Evolutionary conservation across 2,329 filamentous ascomycete species (phyloP), one percentile per base, ranked within the genome.

Genomic region (Pyrenophora seminiperda): DNA sequence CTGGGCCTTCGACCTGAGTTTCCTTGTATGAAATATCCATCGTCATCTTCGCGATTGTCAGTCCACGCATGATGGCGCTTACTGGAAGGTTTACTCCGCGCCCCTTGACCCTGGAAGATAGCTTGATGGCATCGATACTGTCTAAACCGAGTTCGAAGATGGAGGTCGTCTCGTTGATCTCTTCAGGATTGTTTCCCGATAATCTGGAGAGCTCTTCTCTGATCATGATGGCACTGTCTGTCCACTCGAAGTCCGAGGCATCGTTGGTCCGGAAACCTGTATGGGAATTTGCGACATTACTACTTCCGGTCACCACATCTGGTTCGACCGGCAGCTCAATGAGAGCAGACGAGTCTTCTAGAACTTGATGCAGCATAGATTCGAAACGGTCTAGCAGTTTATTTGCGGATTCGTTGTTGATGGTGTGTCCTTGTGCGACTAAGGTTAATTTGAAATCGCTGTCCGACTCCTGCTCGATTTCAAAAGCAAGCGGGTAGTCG

Each of bases 101-200:
- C 36, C 80, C 82, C 56, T 82, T 88, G 2, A 96, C 77, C 44
- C 85, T 81, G 0, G 90, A 86, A 0, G 89, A 88, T 0, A 97
- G 76, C 62, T 91, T 95, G 70, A 97, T 93, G 1, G 88, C 83
- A 71, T 97, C 92, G 50, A 97, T 95, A 64, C 92, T 96, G 75
- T 97, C 93, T 5, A 97, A 80, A 0, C 92, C 92, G 24, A 97
- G 80, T 60, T 93, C 86, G 31, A 95, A 86, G 9, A 97, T 83
- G 0, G 87, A 87, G 0, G 83, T 84, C 5, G 77, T 72, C 42
- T 83, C 81, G 1, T 74, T 69, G 30, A 96, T 75, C 0, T 79
- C 73, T 1, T 77, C 68, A 3, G 73, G 67, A 0, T 81, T 67
- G 0, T 86, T 65, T 0, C 79, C 80, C 1, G 86, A 83, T 4